Evolutionary conservation across 805 yeast genomes (phyloP).

Genomic region (Pichia exigua): DNA sequence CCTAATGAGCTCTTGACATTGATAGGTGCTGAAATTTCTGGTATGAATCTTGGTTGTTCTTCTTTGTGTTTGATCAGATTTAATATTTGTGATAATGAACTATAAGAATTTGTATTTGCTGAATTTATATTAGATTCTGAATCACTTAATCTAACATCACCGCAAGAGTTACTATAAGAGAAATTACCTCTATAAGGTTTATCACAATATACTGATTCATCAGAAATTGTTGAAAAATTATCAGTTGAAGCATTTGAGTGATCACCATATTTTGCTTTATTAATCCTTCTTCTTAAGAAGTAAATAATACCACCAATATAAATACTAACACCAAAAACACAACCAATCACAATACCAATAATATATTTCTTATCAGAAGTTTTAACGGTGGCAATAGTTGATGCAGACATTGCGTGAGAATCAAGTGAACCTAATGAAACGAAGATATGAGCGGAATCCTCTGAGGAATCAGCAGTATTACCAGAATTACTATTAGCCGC

Average conservation of each 20-base stretch:
- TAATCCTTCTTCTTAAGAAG: constrained; percentile 8
- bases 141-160: constrained; percentile 10
- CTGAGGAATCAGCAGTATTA: constrained; percentile 5
- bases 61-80: constrained; percentile 2
- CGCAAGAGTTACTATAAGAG: constrained; percentile 1
- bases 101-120: too few species aligned
- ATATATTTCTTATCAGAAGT: constrained; percentile 31
- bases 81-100: constrained; percentile 13
- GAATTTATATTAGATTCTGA: not conserved
- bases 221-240: not conserved
- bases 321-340: constrained; percentile 65
- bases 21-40: constrained; percentile 58
- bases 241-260: not conserved
- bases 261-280: constrained; percentile 1
- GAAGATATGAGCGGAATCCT: constrained; percentile 5
- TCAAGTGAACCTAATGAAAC: constrained; percentile 24
- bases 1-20: constrained; percentile 67
- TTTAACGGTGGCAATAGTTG: constrained; percentile 3
- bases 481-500: constrained; percentile 4
- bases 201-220: not conserved
- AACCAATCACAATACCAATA: constrained; percentile 77
- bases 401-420: constrained; percentile 12
- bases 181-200: not conserved
- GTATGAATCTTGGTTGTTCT: constrained; percentile 27
- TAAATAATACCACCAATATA: constrained; percentile 28